These are phyloP conservation scores for Rhododendron kiyosumense DNA, from an alignment of 148 eudicot species.

Conservation along the genomic window DNA sequence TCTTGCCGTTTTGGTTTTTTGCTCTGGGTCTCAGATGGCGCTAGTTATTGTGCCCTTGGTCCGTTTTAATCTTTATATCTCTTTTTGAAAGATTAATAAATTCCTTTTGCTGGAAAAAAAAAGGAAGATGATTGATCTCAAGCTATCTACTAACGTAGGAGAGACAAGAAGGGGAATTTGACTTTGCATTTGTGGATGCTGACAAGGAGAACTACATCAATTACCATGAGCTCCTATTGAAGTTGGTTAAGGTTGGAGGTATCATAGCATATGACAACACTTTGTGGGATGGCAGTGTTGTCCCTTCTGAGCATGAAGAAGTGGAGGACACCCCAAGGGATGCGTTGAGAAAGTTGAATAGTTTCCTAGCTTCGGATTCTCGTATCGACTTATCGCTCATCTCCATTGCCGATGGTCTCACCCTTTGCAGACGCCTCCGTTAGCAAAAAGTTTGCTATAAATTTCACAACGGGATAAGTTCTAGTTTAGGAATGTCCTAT, in stretches of 20 bases:
- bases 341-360: conserved; percentile 17
- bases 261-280: conserved; percentile 22
- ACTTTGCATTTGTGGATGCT: too few relatives aligned
- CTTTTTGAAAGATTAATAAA: too few relatives aligned
- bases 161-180: too few relatives aligned
- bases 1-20: too few relatives aligned
- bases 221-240: conserved; percentile 33
- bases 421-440: conserved; percentile 15
- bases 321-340: conserved; percentile 3
- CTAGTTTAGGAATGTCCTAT: background rate
- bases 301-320: background rate
- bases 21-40: too few relatives aligned
- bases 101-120: too few relatives aligned
- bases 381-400: conserved; percentile 16
- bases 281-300: conserved; percentile 20
- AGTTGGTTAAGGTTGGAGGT: conserved; percentile 37
- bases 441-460: background rate
- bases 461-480: background rate
- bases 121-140: background rate
- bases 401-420: conserved; percentile 22
- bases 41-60: too few relatives aligned
- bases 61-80: too few relatives aligned
- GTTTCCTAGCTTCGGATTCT: conserved; percentile 16
- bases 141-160: too few relatives aligned
- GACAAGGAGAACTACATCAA: conserved; percentile 26